These are phyloP conservation scores for Arxiozyma bovina DNA, from an alignment of 1,139 yeast species.

Conservation along the genomic window DNA sequence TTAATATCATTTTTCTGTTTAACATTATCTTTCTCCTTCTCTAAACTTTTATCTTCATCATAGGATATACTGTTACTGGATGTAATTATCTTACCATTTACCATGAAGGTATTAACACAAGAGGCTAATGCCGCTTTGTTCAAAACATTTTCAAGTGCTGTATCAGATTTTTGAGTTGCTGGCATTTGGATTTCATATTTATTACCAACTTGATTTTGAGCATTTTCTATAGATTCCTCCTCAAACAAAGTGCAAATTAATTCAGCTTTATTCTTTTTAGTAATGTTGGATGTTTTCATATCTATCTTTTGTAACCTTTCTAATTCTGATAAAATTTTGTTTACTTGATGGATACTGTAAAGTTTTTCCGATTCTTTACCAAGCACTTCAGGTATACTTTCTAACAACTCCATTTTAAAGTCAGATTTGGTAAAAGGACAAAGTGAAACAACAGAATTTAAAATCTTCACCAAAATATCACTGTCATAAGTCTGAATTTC, in stretches of 20 bases:
- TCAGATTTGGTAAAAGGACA: background rate
- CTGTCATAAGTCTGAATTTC: background rate
- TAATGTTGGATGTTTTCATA: background rate
- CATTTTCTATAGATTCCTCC: background rate
- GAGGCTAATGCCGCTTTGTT: background rate
- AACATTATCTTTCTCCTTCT: background rate
- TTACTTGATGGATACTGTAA: background rate
- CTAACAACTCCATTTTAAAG: background rate
- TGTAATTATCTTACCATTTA: background rate
- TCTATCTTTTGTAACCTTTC: no score
- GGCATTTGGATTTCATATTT: conserved; percentile 9
- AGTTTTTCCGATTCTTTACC: background rate
- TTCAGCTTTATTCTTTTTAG: background rate
- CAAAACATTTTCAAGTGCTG: background rate
- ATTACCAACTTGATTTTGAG: background rate
- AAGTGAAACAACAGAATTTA: background rate
- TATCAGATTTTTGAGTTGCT: conserved; percentile 9
- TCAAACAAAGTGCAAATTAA: background rate
- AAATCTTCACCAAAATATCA: background rate
- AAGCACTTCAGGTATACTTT: background rate
- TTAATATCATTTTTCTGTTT: background rate
- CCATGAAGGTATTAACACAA: background rate
- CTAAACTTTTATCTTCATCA: background rate
- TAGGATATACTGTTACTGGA: background rate
- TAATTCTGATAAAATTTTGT: background rate